Conservation (phyloP, 1,139 yeast species). For the Meyerozyma elateridarum region DNA sequence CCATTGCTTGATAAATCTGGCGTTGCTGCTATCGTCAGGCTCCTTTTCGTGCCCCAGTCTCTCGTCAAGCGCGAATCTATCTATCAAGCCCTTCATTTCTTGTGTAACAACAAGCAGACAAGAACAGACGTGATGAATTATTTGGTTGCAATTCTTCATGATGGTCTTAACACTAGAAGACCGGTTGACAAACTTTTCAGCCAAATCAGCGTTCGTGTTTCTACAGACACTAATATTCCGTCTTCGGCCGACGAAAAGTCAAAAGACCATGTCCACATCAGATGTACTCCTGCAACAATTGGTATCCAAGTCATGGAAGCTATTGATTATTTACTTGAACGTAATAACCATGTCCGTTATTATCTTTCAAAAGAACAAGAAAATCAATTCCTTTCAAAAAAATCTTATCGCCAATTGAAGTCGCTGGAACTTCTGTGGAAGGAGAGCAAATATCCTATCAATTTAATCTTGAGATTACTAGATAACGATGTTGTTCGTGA, state of each 20-base stretch:
- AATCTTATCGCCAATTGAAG: slow-evolving; percentile 34
- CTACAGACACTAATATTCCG: slow-evolving; percentile 21
- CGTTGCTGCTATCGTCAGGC: slow-evolving; percentile 64
- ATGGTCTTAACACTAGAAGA: slow-evolving; percentile 60
- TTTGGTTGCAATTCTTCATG: slow-evolving; percentile 65
- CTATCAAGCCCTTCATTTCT: slow-evolving; percentile 60
- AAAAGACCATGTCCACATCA: slow-evolving; percentile 45
- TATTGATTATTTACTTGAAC: slow-evolving; percentile 64
- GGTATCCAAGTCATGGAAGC: slow-evolving; percentile 79
- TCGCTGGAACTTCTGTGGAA: slow-evolving; percentile 21
- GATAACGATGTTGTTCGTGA: slow-evolving; percentile 62
- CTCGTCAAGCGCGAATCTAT: slow-evolving; percentile 60
- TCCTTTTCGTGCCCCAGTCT: slow-evolving; percentile 71
- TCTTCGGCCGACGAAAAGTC: slow-evolving; percentile 13
- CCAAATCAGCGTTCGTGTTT: slow-evolving; percentile 40
- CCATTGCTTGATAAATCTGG: slow-evolving; percentile 77
- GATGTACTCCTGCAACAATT: slow-evolving; percentile 62
- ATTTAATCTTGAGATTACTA: slow-evolving; percentile 57
- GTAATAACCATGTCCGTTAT: slow-evolving; percentile 65
- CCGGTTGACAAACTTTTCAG: slow-evolving; percentile 64
- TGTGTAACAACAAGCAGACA: slow-evolving; percentile 76
- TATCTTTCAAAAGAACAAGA: slow-evolving; percentile 84
- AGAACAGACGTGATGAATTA: slow-evolving; percentile 73
- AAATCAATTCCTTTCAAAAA: slow-evolving; percentile 45
- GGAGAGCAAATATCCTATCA: slow-evolving; percentile 65